phyloP scores from a whole-genome alignment of 208 protist genomes.

The Strigomonas galati region DNA sequence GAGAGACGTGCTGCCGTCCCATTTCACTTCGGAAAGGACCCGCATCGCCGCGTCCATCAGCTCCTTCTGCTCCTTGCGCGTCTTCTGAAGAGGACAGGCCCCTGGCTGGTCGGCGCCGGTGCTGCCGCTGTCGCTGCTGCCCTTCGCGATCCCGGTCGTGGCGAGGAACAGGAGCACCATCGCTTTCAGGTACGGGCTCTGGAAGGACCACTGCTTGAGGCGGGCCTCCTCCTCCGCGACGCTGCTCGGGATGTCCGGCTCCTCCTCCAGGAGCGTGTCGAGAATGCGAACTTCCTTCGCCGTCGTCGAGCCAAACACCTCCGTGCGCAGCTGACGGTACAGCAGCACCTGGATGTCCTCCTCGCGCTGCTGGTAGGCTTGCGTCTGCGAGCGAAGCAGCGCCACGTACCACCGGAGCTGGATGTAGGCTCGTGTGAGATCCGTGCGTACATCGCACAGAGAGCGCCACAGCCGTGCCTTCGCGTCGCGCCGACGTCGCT shows the following conservation, averaged over 20 bases:
- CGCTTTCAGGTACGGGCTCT: conserved; percentile 35
- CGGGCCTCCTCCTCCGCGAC: conserved; percentile 56
- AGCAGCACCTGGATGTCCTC: conserved; percentile 60
- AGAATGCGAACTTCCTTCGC: conserved; percentile 75
- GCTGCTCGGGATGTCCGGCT: conserved; percentile 41
- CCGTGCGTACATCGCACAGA: conserved; percentile 61
- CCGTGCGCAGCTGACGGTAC: conserved; percentile 53
- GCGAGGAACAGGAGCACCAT: conserved; percentile 58
- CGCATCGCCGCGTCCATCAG: conserved; percentile 7
- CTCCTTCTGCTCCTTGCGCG: conserved; percentile 10
- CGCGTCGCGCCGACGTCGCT: neutral
- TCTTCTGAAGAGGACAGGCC: conserved; percentile 29
- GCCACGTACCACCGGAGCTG: conserved; percentile 56
- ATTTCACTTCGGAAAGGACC: neutral
- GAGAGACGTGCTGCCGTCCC: conserved; percentile 2
- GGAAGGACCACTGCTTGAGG: conserved; percentile 40
- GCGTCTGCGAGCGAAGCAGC: conserved; percentile 37
- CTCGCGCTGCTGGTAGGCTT: conserved; percentile 40
- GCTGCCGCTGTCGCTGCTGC: neutral
- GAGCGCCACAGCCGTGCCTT: conserved; percentile 16
- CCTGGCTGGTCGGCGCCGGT: neutral
- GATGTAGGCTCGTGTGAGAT: conserved; percentile 52
- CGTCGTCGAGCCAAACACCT: conserved; percentile 60
- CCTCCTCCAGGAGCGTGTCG: conserved; percentile 37
- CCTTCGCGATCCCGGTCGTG: conserved; percentile 29